A percentile compares a stretch with the other conserved stretches of the same genome.
phyloP scores from a whole-genome alignment of 1,139 yeast genomes.

The Kazachstania sp. region DNA sequence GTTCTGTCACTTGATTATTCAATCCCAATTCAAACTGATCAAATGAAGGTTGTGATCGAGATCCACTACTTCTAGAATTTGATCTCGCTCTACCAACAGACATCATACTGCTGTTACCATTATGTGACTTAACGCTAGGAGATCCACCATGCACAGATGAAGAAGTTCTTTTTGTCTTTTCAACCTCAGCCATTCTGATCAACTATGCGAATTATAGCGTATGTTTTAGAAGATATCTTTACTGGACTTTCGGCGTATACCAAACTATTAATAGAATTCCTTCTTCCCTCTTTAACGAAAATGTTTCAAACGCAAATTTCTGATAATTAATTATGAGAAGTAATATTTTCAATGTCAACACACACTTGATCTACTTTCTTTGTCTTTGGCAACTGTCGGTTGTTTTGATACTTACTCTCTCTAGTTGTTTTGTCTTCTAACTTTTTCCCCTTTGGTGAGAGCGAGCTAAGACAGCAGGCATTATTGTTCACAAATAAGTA shows the following conservation, averaged over 20 bases:
- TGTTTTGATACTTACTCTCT: background rate
- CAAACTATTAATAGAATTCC: no score
- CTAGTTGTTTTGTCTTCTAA: no score
- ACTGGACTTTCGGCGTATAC: no score
- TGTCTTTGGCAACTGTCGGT: no score
- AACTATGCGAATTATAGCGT: background rate
- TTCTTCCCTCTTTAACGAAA: no score
- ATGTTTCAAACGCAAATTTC: no score
- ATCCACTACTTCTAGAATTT: conserved; percentile 28
- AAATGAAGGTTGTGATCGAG: conserved; percentile 13
- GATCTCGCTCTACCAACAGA: conserved; percentile 22
- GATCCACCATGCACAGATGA: background rate
- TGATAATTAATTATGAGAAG: no score
- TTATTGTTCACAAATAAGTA: no score
- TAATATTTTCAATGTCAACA: no score
- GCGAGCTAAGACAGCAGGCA: no score
- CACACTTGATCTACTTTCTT: no score
- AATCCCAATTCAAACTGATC: conserved; percentile 5
- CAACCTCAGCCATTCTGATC: conserved; percentile 4
- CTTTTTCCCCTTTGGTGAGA: background rate
- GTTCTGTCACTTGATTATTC: background rate
- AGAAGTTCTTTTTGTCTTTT: conserved; percentile 1
- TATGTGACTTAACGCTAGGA: background rate
- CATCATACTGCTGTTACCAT: conserved; percentile 4
- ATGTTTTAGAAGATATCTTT: no score